Evolutionary conservation across 768 basidiomycete genomes (phyloP).

Genomic region (Rhodosporidiobolus odoratus): DNA sequence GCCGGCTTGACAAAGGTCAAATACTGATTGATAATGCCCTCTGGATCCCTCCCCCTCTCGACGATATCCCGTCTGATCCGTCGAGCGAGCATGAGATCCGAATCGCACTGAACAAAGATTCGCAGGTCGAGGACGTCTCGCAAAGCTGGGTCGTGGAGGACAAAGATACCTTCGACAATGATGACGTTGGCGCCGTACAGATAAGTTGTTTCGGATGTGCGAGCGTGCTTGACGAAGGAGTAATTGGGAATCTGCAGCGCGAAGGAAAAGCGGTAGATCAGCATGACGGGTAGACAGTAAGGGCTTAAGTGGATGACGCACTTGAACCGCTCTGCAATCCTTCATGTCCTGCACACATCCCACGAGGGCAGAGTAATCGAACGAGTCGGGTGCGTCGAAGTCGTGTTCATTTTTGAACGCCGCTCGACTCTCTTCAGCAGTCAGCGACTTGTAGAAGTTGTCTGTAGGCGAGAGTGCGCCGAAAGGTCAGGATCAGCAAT

Average conservation of each 20-base stretch:
- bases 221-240: slow-evolving; percentile 84
- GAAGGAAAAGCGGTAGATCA: neutral
- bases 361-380: slow-evolving; percentile 80
- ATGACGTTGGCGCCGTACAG: slow-evolving; percentile 39
- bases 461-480: slow-evolving; percentile 52
- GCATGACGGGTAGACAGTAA: neutral
- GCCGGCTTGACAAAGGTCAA: slow-evolving; percentile 91
- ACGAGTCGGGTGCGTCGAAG: slow-evolving; percentile 86
- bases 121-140: slow-evolving; percentile 86
- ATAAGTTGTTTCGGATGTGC: slow-evolving; percentile 57
- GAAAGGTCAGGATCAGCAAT: neutral
- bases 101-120: slow-evolving; percentile 81
- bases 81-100: slow-evolving; percentile 94
- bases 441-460: slow-evolving; percentile 83
- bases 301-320: slow-evolving; percentile 18
- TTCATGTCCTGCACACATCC: slow-evolving; percentile 88
- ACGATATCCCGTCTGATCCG: slow-evolving; percentile 79
- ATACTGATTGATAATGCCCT: slow-evolving; percentile 64
- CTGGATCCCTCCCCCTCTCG: slow-evolving; percentile 78
- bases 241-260: slow-evolving; percentile 82
- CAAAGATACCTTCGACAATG: slow-evolving; percentile 74
- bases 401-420: slow-evolving; percentile 71
- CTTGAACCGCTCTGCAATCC: slow-evolving; percentile 60
- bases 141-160: slow-evolving; percentile 70
- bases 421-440: slow-evolving; percentile 69